phyloP scores from a whole-genome alignment of 257 asterid genomes.

The Solanum arcanum region DNA sequence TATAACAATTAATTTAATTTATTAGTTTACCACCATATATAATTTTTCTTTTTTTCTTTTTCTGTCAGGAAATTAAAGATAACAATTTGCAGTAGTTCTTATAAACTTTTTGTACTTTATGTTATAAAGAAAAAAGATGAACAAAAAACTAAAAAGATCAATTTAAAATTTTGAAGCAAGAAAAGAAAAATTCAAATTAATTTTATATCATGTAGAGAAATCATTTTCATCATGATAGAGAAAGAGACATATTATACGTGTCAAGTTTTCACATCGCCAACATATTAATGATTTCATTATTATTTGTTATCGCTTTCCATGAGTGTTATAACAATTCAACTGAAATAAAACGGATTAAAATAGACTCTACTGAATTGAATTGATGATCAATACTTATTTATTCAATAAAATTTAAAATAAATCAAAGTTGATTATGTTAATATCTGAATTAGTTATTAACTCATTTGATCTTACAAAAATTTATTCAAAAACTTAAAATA shows the following conservation, averaged over 20 bases:
- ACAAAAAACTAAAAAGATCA: not conserved
- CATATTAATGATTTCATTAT: not conserved
- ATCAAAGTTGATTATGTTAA: not conserved
- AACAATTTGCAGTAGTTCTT: not conserved
- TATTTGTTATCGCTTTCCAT: not conserved
- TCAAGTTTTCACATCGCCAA: not conserved
- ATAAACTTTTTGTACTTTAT: not conserved
- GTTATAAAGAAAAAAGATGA: not conserved
- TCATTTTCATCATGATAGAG: not conserved
- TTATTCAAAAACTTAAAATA: fast-evolving
- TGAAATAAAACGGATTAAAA: not conserved
- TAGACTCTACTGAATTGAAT: not conserved
- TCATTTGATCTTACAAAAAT: fast-evolving
- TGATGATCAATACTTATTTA: too few species aligned
- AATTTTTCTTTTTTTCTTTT: too few species aligned
- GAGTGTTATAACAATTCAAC: fast-evolving
- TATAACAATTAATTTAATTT: too few species aligned
- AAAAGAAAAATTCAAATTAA: not conserved
- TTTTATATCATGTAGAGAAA: not conserved
- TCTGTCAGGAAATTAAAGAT: too few species aligned
- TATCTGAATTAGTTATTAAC: not conserved
- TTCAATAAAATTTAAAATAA: not conserved
- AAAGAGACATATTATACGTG: not conserved
- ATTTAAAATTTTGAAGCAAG: not conserved
- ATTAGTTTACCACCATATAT: fast-evolving